Evolutionary conservation across 2,329 filamentous ascomycete species (phyloP), one percentile per base, ranked within the genome.

Genomic region (Xylariaceae sp.): DNA sequence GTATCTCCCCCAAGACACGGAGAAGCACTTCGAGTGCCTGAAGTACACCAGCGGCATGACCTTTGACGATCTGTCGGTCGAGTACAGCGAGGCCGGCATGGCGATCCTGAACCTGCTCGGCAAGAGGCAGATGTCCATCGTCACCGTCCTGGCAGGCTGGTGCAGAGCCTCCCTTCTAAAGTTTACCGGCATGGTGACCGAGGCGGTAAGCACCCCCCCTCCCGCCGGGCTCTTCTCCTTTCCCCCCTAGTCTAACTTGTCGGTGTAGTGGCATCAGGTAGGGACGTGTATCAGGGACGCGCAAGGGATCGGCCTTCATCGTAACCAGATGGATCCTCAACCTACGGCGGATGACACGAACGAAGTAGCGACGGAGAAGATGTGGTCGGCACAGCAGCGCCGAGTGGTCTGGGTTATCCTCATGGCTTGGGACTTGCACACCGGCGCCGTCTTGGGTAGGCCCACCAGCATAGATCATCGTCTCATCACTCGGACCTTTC

Each of bases 241-340:
- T 34, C 16, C 12, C 12, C 17, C 17, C 21, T 18, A 24, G 19
- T 23, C 44, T 55, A 38, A 54, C 44, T 24, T 17, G n/a, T 24
- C 6, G 12, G 27, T 4, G 16, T 35, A 74, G 70, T 77, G 73
- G 72, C 73, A 78, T 51, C 66, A 67, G 2, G 64, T 81, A 19
- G 72, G 73, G 1, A 65, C 68, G 15, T 70, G 73, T 1, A 78
- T 81, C 39, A 65, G 74, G 28, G 76, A 81, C 52, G 78, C 75
- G 0, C 77, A 81, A 52, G 77, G 81, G 48, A 69, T 81, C 28
- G 78, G 76, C 9, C 61, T 82, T 50, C 72, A 82, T 47, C 66
- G 70, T 9, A 70, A 75, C 45, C 65, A 61, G 24, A 58, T 70
- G 18, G 73, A 78, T 46, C 73, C 73, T 0, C 67, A 68, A 34